Conservation (phyloP, 2,329 filamentous ascomycete species). For the Myriosclerotinia duriaeana region DNA sequence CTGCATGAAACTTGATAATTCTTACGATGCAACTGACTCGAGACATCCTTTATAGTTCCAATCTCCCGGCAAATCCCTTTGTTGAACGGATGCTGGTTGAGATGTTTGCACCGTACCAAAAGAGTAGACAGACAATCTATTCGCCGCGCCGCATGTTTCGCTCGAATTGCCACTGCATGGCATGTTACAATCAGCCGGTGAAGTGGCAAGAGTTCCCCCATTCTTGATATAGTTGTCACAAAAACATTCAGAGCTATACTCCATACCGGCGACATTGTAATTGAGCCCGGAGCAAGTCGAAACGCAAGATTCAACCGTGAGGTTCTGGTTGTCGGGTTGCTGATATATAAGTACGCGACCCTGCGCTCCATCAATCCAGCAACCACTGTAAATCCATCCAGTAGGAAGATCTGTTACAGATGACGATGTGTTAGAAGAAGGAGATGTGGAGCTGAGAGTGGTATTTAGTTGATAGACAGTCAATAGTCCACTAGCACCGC, state of each 20-base stretch:
- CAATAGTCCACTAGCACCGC: constrained; percentile 40
- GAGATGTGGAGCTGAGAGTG: constrained; percentile 11
- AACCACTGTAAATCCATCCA: constrained; percentile 34
- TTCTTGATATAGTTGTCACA: constrained; percentile 37
- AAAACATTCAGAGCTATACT: constrained; percentile 32
- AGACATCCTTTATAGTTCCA: constrained; percentile 44
- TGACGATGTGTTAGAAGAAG: constrained; percentile 9
- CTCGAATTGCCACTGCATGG: constrained; percentile 36
- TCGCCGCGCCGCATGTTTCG: constrained; percentile 41
- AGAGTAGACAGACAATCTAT: constrained; percentile 36
- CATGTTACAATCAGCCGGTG: constrained; percentile 39
- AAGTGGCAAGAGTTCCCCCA: constrained; percentile 31
- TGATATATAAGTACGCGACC: constrained; percentile 30
- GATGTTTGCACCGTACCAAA: constrained; percentile 29
- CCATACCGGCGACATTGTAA: constrained; percentile 31
- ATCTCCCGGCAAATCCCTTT: constrained; percentile 33
- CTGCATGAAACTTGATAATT: neutral
- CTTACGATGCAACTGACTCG: constrained; percentile 50
- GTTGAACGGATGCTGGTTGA: constrained; percentile 31
- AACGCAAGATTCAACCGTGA: constrained; percentile 40
- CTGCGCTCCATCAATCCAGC: constrained; percentile 30
- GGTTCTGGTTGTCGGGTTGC: constrained; percentile 26
- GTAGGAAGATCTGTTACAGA: constrained; percentile 26
- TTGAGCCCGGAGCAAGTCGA: constrained; percentile 34
- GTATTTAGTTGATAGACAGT: constrained; percentile 31